These are phyloP conservation scores for Dillenia turbinata DNA, from an alignment of 164 flowering plant species.

Conservation along the genomic window DNA sequence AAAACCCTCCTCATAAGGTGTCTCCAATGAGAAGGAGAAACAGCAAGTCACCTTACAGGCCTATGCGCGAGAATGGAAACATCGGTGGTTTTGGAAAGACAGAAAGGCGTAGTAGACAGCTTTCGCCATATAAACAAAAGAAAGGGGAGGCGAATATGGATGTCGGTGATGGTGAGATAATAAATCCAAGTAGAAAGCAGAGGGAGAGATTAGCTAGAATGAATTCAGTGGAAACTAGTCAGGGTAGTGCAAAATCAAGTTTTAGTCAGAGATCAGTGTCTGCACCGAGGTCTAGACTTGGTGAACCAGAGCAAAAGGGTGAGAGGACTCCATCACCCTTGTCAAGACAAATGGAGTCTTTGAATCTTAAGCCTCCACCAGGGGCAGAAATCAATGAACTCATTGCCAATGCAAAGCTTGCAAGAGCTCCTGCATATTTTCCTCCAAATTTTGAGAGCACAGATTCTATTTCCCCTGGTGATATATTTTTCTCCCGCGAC, in stretches of 20 bases:
- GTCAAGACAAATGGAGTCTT: constrained; percentile 26
- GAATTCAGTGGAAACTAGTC: constrained; percentile 11
- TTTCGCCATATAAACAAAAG: constrained; percentile 36
- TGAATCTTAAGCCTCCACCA: constrained; percentile 20
- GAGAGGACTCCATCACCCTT: constrained; percentile 27
- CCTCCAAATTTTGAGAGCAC: constrained; percentile 31
- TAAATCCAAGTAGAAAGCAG: constrained; percentile 12
- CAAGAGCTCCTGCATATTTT: constrained; percentile 5
- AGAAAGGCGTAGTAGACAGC: constrained; percentile 26
- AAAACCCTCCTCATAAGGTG: constrained; percentile 13
- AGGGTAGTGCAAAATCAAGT: constrained; percentile 18
- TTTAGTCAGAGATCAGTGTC: constrained; percentile 37
- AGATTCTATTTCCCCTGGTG: constrained; percentile 50
- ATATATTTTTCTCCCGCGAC: constrained; percentile 59
- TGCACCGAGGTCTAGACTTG: constrained; percentile 40
- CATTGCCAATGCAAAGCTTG: constrained; percentile 38
- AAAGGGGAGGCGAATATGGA: constrained; percentile 16
- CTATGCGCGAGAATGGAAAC: constrained; percentile 23
- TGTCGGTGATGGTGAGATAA: constrained; percentile 16
- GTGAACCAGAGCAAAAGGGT: constrained; percentile 13
- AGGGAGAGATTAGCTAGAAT: constrained; percentile 8
- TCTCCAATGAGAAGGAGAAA: constrained; percentile 24
- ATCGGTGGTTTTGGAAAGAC: constrained; percentile 32
- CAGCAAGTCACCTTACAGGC: constrained; percentile 44
- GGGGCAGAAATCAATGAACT: constrained; percentile 62